These are phyloP conservation scores for Handroanthus guayacan DNA, from an alignment of 257 asterid species.

Conservation along the genomic window DNA sequence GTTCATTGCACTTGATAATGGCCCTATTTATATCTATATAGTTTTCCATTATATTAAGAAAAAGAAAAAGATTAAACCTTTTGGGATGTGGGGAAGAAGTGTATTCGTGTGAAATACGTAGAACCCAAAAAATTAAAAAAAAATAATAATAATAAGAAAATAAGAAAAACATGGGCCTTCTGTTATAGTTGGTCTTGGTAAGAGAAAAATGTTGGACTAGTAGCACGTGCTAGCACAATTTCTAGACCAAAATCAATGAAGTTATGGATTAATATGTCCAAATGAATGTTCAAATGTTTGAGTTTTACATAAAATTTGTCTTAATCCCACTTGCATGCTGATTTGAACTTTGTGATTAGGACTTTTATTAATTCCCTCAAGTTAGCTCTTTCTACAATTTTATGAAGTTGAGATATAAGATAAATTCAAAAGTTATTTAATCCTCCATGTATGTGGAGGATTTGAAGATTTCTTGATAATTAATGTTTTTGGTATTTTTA, in stretches of 20 bases:
- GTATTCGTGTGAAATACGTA: slow-evolving; percentile 36
- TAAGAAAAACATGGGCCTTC: background rate
- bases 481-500: background rate
- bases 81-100: background rate
- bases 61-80: background rate
- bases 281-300: slow-evolving; percentile 21
- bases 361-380: background rate
- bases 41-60: background rate
- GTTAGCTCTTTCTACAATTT: background rate
- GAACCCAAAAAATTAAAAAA: background rate
- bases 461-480: background rate
- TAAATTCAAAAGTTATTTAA: background rate
- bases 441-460: background rate
- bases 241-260: background rate
- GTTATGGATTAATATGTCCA: slow-evolving; percentile 17
- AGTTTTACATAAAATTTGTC: background rate
- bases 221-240: slow-evolving; percentile 26
- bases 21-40: background rate
- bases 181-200: background rate
- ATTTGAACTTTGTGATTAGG: slow-evolving; percentile 2
- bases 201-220: background rate
- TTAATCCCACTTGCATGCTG: slow-evolving; percentile 12
- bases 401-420: background rate
- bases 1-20: slow-evolving; percentile 14
- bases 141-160: background rate